Conservation (phyloP, 192 early-diverging fungal genomes). For the Coemansia biformis region DNA sequence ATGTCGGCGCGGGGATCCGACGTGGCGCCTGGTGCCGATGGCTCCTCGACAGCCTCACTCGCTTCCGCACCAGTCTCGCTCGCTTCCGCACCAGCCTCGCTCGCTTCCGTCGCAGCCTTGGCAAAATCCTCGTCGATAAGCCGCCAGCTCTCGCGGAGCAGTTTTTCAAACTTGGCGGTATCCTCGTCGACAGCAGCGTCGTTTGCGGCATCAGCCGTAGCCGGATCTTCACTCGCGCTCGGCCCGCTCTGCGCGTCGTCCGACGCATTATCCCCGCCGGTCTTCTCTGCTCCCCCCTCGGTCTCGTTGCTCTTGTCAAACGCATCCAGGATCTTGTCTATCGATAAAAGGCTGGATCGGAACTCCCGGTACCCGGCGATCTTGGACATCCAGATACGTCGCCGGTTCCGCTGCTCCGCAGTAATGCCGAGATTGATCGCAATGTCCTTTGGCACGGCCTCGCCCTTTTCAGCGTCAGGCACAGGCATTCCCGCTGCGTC, state of each 20-base stretch:
- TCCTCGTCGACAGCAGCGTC: slow-evolving; percentile 12
- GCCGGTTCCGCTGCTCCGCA: slow-evolving; percentile 31
- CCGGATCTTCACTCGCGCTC: no score
- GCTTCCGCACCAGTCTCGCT: neutral
- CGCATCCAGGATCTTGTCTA: slow-evolving; percentile 19
- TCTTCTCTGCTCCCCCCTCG: neutral
- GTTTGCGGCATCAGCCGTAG: no score
- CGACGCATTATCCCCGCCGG: neutral
- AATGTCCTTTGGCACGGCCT: slow-evolving; percentile 1
- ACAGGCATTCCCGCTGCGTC: no score
- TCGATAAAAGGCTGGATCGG: slow-evolving; percentile 22
- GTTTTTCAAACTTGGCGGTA: slow-evolving; percentile 36
- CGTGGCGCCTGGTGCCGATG: neutral
- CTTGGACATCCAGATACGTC: slow-evolving; percentile 38
- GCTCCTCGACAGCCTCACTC: neutral
- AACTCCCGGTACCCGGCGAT: slow-evolving; percentile 39
- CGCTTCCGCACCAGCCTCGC: neutral
- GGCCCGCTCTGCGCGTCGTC: neutral
- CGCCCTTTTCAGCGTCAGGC: neutral
- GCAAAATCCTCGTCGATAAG: slow-evolving; percentile 34
- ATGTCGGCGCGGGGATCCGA: neutral
- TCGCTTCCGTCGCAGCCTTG: neutral
- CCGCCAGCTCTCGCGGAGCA: slow-evolving; percentile 38
- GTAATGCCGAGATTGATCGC: slow-evolving; percentile 27
- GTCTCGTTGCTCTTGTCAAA: slow-evolving; percentile 9